Conservation (phyloP, 345 rosid species). For the Salix purpurea region DNA sequence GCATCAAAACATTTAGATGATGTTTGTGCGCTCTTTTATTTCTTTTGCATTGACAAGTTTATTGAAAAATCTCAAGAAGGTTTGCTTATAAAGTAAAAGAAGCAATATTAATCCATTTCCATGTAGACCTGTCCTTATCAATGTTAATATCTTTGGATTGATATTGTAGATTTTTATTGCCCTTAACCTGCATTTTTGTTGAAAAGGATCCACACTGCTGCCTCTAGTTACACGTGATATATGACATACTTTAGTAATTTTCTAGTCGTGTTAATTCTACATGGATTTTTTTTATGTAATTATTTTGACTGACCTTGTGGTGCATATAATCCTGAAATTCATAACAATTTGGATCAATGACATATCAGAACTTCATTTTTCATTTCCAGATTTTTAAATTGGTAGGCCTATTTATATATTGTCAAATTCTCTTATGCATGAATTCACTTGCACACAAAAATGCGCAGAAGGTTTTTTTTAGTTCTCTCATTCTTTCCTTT, state of each 20-base stretch:
- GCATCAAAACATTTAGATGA: background rate
- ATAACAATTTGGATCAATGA: background rate
- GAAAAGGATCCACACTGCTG: background rate
- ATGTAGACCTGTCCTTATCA: background rate
- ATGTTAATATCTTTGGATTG: background rate
- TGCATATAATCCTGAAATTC: background rate
- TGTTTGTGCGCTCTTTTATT: too few species aligned
- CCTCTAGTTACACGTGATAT: background rate
- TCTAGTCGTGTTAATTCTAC: background rate
- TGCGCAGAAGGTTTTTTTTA: background rate
- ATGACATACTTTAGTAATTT: background rate
- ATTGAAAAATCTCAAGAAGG: background rate
- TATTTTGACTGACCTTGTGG: background rate
- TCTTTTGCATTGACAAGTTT: background rate
- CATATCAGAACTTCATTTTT: background rate
- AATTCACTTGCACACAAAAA: background rate
- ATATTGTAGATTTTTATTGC: background rate
- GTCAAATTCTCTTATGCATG: background rate
- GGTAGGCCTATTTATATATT: background rate
- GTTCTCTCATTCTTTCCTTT: background rate
- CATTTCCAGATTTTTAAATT: background rate
- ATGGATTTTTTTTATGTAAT: background rate
- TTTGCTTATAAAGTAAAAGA: conserved; percentile 4
- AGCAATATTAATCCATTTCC: background rate
- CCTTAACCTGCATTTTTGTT: background rate